Evolutionary conservation across 2,329 filamentous ascomycete genomes (phyloP).

Genomic region (Albifimbria verrucaria): DNA sequence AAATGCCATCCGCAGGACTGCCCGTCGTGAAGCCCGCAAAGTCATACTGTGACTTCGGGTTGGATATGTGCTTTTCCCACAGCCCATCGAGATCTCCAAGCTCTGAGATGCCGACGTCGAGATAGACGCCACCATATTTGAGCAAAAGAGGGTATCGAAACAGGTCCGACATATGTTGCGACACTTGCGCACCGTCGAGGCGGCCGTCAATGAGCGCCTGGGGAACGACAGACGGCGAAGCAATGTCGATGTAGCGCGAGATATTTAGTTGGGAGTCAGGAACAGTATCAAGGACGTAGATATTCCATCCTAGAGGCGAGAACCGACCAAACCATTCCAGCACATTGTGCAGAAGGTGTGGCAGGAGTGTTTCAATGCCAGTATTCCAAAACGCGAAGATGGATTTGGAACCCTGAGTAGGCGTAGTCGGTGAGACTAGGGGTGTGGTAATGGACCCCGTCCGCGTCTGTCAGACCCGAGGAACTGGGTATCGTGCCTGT

Average conservation of each 20-base stretch:
- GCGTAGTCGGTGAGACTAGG: too few relatives aligned
- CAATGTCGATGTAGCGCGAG: background rate
- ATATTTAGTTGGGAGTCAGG: background rate
- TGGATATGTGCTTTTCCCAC: constrained; percentile 4
- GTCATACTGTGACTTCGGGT: background rate
- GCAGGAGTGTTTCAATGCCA: background rate
- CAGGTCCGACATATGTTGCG: constrained; percentile 5
- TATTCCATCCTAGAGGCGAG: background rate
- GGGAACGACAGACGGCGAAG: background rate
- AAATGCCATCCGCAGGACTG: background rate
- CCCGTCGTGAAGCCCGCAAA: background rate
- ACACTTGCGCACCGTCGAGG: background rate
- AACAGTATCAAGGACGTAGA: background rate
- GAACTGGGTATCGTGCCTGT: too few relatives aligned
- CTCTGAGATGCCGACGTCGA: constrained; percentile 4
- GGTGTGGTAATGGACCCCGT: too few relatives aligned
- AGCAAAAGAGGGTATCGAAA: constrained; percentile 4
- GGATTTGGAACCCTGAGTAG: too few relatives aligned
- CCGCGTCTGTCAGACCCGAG: too few relatives aligned
- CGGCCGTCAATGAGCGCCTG: background rate
- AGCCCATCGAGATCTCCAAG: constrained; percentile 5
- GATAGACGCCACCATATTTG: constrained; percentile 5
- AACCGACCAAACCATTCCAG: background rate
- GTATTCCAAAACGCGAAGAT: background rate
- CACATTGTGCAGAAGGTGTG: background rate